Base-by-base conservation (phyloP, 202 grass and related monocot species). In the Elaeis oleifera region DNA sequence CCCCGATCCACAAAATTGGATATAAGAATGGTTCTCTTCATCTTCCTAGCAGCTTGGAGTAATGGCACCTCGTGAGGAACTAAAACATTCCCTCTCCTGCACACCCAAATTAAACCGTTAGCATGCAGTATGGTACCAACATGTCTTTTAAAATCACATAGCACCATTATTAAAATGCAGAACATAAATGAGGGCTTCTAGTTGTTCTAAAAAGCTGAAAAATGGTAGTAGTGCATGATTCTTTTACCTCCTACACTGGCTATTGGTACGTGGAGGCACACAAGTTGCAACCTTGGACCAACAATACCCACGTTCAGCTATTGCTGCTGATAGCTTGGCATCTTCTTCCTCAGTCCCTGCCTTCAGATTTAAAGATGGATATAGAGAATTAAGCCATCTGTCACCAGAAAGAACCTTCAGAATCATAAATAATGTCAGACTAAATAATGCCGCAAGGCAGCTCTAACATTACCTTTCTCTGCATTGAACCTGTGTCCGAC, bases 361-460 rank as follows among this genome's bases (percentile, higher is more conserved):
- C 22, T 74, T 56, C 53, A 80, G 81, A 59, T 91, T 70, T 61
- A 96, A 65, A 71, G 80, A 49, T 66, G 87, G 92, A 80, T 91
- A 71, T 66, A 96, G 88, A 80, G 86, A 87, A 77, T 91, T 90
- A 51, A 54, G 18, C 92, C 92, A 96, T 74, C 92, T 96, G 60
- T 60, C 70, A 60, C 59, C 72, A 27, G 17, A 78, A 25, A 39
- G 73, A 53, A 80, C 65, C 75, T 52, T 54, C 63, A 49, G 17
- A 15, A 48, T 51, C 50, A 16, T 56, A 20, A 39, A 56, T 50
- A 70, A 56, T 20, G 52, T 61, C 54, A 5, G 17, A 71, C 61
- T 28, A 63, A 60, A 55, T 70, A 54, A 49, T 16, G 65, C 83
- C 58, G 80, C 21, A 71, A 68, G 3, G 26, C 15, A 14, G 21